Evolutionary conservation across 2,329 filamentous ascomycete genomes (phyloP).

Genomic region (Aspergillus awamori): DNA sequence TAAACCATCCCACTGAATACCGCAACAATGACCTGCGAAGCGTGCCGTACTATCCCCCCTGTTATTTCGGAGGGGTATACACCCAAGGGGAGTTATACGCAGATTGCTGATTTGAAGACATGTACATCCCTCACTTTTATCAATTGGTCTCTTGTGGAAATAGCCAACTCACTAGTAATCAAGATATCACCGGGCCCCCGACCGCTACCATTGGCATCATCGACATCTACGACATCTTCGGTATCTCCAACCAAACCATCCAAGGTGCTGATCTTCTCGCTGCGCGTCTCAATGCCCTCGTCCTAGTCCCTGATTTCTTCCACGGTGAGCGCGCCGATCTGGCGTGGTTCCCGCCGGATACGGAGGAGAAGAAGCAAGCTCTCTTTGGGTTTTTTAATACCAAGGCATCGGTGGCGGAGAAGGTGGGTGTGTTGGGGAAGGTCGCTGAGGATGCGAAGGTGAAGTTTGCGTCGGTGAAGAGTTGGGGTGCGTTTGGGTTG

Average conservation of each 20-base stretch:
- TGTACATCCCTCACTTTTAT: slow-evolving; percentile 34
- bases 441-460: slow-evolving; percentile 52
- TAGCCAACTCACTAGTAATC: not conserved
- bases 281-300: slow-evolving; percentile 40
- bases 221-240: slow-evolving; percentile 68
- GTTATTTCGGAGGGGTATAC: slow-evolving; percentile 60
- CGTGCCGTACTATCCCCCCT: slow-evolving; percentile 48
- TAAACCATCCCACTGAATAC: not conserved
- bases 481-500: slow-evolving; percentile 65
- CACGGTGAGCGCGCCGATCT: slow-evolving; percentile 47
- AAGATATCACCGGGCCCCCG: slow-evolving; percentile 51
- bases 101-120: slow-evolving; percentile 59
- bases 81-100: slow-evolving; percentile 60
- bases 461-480: slow-evolving; percentile 58
- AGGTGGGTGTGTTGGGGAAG: slow-evolving; percentile 34
- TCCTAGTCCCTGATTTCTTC: slow-evolving; percentile 48
- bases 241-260: slow-evolving; percentile 65
- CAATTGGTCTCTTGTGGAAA: no score
- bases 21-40: slow-evolving; percentile 33
- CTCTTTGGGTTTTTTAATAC: slow-evolving; percentile 61
- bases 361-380: slow-evolving; percentile 63
- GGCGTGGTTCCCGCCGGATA: slow-evolving; percentile 64
- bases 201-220: slow-evolving; percentile 60
- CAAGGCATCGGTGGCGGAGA: slow-evolving; percentile 34
- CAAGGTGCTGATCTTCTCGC: slow-evolving; percentile 66